Conservation (phyloP, 2,329 filamentous ascomycete species). For the Eutypella sp. region DNA sequence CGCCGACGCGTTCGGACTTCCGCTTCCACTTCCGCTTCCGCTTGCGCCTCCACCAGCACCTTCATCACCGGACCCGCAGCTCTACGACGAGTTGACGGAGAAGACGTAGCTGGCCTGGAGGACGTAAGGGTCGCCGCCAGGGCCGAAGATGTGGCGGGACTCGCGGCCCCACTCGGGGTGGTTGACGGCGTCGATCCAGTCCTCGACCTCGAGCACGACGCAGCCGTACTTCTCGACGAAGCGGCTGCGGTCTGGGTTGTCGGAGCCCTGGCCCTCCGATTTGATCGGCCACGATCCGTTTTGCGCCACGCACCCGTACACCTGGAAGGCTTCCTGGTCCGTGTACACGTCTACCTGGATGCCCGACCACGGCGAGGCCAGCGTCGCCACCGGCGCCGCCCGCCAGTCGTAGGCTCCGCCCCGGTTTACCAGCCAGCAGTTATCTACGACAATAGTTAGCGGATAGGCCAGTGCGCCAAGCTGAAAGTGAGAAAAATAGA, state of each 20-base stretch:
- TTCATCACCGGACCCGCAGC: constrained; percentile 3
- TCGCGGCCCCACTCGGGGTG: constrained; percentile 78
- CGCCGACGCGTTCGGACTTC: too few relatives aligned
- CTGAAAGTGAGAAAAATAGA: not conserved
- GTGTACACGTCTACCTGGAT: constrained; percentile 77
- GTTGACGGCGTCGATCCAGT: constrained; percentile 93
- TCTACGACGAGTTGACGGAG: constrained; percentile 38
- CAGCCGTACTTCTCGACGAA: constrained; percentile 75
- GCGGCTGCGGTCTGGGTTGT: constrained; percentile 49
- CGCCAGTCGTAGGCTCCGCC: constrained; percentile 60
- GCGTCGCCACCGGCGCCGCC: constrained; percentile 51
- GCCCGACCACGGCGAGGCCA: constrained; percentile 71
- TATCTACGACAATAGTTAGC: constrained; percentile 40
- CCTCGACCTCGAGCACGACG: constrained; percentile 85
- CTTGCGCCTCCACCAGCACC: constrained; percentile 3
- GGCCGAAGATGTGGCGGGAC: constrained; percentile 54
- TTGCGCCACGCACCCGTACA: constrained; percentile 78
- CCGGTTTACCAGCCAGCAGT: constrained; percentile 65
- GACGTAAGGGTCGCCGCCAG: constrained; percentile 56
- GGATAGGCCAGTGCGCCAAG: not conserved
- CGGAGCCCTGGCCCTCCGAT: constrained; percentile 56
- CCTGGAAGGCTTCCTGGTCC: constrained; percentile 82
- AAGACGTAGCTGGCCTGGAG: constrained; percentile 59
- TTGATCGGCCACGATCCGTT: constrained; percentile 69
- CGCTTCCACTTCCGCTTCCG: too few relatives aligned